Evolutionary conservation across 768 basidiomycete species (phyloP).

Genomic region (Pisolithus marmoratus): DNA sequence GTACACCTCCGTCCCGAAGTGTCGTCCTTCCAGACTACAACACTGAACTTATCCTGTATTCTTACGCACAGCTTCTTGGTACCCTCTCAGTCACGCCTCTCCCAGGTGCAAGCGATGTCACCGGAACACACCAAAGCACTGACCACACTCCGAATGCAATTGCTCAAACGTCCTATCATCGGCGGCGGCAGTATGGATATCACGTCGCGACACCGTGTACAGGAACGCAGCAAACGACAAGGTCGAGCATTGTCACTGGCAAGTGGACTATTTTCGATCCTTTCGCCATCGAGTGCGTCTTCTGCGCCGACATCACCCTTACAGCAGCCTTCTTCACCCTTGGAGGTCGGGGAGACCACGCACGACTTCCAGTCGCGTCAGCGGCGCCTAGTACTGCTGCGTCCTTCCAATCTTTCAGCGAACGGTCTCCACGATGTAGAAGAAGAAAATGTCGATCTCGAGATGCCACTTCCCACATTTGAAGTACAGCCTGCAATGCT

Average conservation of each 20-base stretch:
- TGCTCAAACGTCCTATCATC: slow-evolving; percentile 27
- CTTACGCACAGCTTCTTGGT: slow-evolving; percentile 78
- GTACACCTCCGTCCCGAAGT: slow-evolving; percentile 31
- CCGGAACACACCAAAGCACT: slow-evolving; percentile 43
- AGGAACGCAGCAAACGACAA: slow-evolving; percentile 32
- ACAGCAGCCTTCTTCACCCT: slow-evolving; percentile 18
- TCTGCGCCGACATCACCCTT: slow-evolving; percentile 15
- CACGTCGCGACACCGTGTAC: slow-evolving; percentile 32
- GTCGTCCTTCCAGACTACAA: slow-evolving; percentile 45
- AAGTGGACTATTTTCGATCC: slow-evolving; percentile 43
- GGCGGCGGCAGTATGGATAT: slow-evolving; percentile 84
- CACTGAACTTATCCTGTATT: slow-evolving; percentile 72
- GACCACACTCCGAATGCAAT: slow-evolving; percentile 41
- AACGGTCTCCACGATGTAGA: slow-evolving; percentile 25
- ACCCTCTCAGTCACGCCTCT: slow-evolving; percentile 53
- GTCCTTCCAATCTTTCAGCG: slow-evolving; percentile 4
- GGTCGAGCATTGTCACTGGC: slow-evolving; percentile 49
- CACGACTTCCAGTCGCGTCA: slow-evolving; percentile 22
- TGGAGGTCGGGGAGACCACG: slow-evolving; percentile 16
- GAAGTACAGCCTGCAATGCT: slow-evolving; percentile 84
- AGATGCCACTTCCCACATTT: slow-evolving; percentile 73
- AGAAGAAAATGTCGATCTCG: slow-evolving; percentile 51
- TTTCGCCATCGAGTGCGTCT: slow-evolving; percentile 35
- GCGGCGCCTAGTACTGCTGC: slow-evolving; percentile 4
- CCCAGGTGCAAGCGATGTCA: slow-evolving; percentile 33